phyloP scores from a whole-genome alignment of 176 grass and related monocot species.

The Cymbopogon citratus region DNA sequence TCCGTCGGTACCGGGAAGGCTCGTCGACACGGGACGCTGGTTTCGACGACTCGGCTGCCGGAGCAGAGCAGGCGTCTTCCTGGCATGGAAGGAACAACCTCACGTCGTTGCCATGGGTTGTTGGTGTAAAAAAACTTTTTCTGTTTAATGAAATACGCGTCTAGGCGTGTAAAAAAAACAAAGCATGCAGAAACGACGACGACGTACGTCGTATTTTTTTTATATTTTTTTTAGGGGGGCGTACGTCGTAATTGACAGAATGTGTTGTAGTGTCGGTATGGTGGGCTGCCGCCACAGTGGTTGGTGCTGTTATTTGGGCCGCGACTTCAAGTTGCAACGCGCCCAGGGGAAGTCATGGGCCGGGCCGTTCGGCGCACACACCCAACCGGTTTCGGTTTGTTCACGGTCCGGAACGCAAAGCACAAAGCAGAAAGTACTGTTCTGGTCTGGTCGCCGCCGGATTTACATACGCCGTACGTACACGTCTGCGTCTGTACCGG shows the following conservation, averaged over 20 bases:
- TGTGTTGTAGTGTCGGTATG: too few relatives aligned
- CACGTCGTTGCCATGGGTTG: too few relatives aligned
- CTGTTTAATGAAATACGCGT: too few relatives aligned
- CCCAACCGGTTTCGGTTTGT: neutral
- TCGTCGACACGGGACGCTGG: constrained; percentile 70
- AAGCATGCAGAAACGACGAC: too few relatives aligned
- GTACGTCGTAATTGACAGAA: too few relatives aligned
- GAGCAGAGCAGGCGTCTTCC: constrained; percentile 66
- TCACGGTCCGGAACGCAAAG: neutral
- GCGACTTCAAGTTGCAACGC: neutral
- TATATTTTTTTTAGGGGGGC: too few relatives aligned
- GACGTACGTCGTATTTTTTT: too few relatives aligned
- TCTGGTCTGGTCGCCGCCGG: too few relatives aligned
- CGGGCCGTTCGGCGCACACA: neutral
- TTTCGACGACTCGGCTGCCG: constrained; percentile 43
- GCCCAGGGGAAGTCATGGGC: neutral
- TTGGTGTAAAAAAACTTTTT: too few relatives aligned
- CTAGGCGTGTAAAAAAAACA: too few relatives aligned
- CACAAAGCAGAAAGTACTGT: neutral
- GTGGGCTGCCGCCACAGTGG: too few relatives aligned
- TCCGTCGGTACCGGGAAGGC: constrained; percentile 82
- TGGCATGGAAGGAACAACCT: constrained; percentile 93
- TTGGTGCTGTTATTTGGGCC: neutral
- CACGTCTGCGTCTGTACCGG: neutral
- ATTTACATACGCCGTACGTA: too few relatives aligned